A percentile compares a stretch with the other conserved stretches of the same genome.
These are phyloP conservation scores for Desmodesmus armatus DNA, from an alignment of 139 green algal genomes.

Conservation along the genomic window DNA sequence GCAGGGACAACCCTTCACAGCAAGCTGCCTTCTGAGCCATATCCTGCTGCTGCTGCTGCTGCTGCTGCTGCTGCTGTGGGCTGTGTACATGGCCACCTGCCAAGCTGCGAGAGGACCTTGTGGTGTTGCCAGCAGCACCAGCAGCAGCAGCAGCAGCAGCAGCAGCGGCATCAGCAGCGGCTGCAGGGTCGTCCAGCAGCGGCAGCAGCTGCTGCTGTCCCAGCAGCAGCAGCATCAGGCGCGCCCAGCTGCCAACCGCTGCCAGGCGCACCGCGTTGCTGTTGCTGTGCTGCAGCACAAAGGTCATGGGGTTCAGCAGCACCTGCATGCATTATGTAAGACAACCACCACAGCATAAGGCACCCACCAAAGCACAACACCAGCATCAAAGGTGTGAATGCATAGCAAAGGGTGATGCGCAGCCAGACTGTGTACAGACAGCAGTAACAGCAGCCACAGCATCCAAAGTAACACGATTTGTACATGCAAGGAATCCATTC, in stretches of 20 bases:
- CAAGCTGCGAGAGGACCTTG: background rate
- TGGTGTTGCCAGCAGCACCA: background rate
- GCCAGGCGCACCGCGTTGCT: no score
- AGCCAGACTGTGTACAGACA: no score
- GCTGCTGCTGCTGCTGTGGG: background rate
- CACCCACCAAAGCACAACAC: no score
- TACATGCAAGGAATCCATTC: no score
- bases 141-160: background rate
- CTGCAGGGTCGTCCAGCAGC: background rate
- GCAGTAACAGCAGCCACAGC: no score
- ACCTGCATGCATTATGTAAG: background rate
- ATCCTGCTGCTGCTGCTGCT: background rate
- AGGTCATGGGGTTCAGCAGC: no score
- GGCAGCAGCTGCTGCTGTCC: background rate
- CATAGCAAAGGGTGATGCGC: no score
- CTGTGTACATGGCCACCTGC: constrained; percentile 32
- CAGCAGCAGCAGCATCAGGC: background rate
- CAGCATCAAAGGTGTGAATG: no score
- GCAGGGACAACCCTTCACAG: background rate
- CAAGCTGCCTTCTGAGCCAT: constrained; percentile 54
- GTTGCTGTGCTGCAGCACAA: background rate
- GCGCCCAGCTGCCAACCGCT: background rate
- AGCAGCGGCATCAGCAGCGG: background rate
- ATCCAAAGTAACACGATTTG: no score
- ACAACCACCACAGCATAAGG: background rate